These are phyloP conservation scores for Corrigiola litoralis DNA, from an alignment of 179 eudicot species.

Conservation along the genomic window DNA sequence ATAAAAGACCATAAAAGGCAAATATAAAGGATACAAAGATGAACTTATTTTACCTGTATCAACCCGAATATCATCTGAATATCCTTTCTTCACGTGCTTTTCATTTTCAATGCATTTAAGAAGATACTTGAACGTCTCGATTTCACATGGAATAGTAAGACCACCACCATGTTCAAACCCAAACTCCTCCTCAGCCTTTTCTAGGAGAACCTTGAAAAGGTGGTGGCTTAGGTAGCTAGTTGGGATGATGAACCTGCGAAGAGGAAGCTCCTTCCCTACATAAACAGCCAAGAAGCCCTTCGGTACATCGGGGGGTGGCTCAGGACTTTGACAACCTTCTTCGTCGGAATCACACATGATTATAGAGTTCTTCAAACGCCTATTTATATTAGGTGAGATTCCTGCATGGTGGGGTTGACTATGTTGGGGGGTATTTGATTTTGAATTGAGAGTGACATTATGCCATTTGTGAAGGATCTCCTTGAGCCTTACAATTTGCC, in stretches of 20 bases:
- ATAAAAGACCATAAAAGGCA: not conserved
- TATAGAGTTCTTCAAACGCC: constrained; percentile 30
- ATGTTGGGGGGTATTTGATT: constrained; percentile 7
- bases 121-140: constrained; percentile 84
- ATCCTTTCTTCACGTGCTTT: constrained; percentile 29
- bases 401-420: constrained; percentile 26
- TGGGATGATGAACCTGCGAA: constrained; percentile 78
- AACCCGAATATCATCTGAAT: not conserved
- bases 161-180: constrained; percentile 82
- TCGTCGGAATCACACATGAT: constrained; percentile 57
- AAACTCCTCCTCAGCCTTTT: constrained; percentile 88
- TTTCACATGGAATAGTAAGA: constrained; percentile 80
- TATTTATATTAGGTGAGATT: constrained; percentile 42
- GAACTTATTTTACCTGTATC: constrained; percentile 18
- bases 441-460: constrained; percentile 37
- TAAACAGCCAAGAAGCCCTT: constrained; percentile 80
- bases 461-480: constrained; percentile 76
- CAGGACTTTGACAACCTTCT: constrained; percentile 63
- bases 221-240: constrained; percentile 65
- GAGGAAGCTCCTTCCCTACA: constrained; percentile 60
- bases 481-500: constrained; percentile 73
- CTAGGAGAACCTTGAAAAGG: constrained; percentile 65
- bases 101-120: constrained; percentile 60
- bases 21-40: no score
- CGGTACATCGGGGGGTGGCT: constrained; percentile 64